Evolutionary conservation across 257 asterid species (phyloP).

Genomic region (Henckelia pumila): DNA sequence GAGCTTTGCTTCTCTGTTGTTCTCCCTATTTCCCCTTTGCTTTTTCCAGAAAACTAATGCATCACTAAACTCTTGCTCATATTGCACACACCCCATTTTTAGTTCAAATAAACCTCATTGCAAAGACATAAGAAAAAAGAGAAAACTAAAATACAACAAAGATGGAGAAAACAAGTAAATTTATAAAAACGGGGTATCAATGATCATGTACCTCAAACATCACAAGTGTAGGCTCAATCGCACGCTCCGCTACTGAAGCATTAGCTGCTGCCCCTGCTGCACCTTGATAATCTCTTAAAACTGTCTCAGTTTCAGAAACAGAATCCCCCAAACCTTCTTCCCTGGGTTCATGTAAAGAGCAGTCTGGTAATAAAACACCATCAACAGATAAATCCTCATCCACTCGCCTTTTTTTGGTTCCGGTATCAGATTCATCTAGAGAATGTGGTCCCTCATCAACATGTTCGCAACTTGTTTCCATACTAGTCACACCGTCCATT

Average conservation of each 20-base stretch:
- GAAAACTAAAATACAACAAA: conserved; percentile 7
- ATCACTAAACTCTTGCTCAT: background rate
- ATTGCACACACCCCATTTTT: background rate
- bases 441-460: conserved; percentile 49
- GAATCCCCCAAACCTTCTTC: conserved; percentile 62
- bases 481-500: conserved; percentile 63
- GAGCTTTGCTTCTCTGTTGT: too few species aligned
- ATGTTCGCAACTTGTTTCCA: conserved; percentile 74
- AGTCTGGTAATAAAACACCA: conserved; percentile 51
- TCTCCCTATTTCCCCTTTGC: too few species aligned
- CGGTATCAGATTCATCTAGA: conserved; percentile 73
- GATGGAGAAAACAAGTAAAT: background rate
- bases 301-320: conserved; percentile 48
- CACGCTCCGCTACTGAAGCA: conserved; percentile 90
- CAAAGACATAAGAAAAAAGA: background rate
- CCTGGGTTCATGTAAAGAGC: conserved; percentile 55
- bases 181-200: conserved; percentile 15
- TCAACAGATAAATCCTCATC: conserved; percentile 66
- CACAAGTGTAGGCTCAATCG: conserved; percentile 91
- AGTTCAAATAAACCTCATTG: background rate
- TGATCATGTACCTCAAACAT: conserved; percentile 78
- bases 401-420: conserved; percentile 77
- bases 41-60: background rate
- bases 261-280: conserved; percentile 65
- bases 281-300: conserved; percentile 60